Evolutionary conservation across 2,329 filamentous ascomycete genomes (phyloP).

Genomic region (Ophiostoma ips): DNA sequence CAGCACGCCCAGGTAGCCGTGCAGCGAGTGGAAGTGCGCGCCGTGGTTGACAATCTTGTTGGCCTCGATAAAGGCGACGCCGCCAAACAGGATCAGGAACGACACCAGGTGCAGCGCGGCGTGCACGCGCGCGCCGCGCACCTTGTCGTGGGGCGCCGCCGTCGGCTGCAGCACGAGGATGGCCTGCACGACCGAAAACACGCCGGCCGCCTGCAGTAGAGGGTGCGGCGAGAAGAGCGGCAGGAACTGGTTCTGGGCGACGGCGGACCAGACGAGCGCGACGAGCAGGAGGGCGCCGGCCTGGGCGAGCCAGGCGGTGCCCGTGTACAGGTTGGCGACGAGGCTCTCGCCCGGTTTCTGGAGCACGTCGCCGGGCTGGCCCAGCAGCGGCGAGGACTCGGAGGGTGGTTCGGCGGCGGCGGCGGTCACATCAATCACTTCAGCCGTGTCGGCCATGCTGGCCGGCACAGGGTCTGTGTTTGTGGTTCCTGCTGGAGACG

Average conservation of each 20-base stretch:
- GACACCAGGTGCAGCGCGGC: constrained; percentile 54
- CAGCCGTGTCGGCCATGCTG: constrained; percentile 6
- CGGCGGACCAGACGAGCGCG: constrained; percentile 61
- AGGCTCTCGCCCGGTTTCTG: constrained; percentile 53
- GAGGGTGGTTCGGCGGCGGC: no score
- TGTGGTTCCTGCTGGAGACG: constrained; percentile 54
- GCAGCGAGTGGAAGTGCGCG: constrained; percentile 63
- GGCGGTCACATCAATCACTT: not conserved
- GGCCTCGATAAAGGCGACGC: constrained; percentile 59
- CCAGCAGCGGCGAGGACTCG: constrained; percentile 59
- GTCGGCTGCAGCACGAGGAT: constrained; percentile 83
- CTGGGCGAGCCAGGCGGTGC: constrained; percentile 71
- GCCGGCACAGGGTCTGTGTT: constrained; percentile 40
- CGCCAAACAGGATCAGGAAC: constrained; percentile 46
- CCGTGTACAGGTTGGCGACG: constrained; percentile 57
- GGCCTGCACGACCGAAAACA: constrained; percentile 65
- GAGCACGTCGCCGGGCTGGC: constrained; percentile 55
- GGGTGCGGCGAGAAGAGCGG: constrained; percentile 85
- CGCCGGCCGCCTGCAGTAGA: constrained; percentile 50
- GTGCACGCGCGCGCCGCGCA: constrained; percentile 46
- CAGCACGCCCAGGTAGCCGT: constrained; percentile 69
- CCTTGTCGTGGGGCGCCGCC: constrained; percentile 60
- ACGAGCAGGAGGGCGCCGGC: constrained; percentile 62
- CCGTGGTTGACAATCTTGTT: constrained; percentile 64
- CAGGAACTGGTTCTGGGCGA: constrained; percentile 50